phyloP scores from a whole-genome alignment of 306 rosid species.

The Carpinus viminea region DNA sequence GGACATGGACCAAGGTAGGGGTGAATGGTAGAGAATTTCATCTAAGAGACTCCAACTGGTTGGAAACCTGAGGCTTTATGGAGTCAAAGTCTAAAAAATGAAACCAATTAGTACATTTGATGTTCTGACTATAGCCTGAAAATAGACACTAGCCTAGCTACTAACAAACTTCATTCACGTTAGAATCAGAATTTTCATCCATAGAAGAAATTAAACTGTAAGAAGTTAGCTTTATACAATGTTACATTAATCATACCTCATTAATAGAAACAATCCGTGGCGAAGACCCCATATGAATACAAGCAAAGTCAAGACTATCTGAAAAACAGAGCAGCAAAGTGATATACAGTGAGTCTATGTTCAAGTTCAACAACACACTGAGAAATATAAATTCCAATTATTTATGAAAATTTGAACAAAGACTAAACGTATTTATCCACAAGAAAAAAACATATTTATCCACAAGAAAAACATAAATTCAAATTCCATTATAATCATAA shows the following conservation, averaged over 20 bases:
- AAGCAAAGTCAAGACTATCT: conserved; percentile 70
- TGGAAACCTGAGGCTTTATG: neutral
- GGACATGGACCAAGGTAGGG: neutral
- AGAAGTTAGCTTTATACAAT: neutral
- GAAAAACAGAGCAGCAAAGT: conserved; percentile 30
- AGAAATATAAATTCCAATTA: neutral
- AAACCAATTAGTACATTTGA: too few species aligned
- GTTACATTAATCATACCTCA: conserved; percentile 46
- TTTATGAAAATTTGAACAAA: neutral
- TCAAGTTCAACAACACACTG: too few species aligned
- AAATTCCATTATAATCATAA: neutral
- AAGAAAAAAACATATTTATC: neutral
- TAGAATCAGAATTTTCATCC: too few species aligned
- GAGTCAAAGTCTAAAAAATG: neutral
- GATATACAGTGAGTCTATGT: too few species aligned
- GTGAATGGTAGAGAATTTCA: neutral
- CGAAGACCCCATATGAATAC: conserved; percentile 93
- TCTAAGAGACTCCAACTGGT: neutral
- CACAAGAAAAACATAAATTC: neutral
- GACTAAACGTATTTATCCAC: neutral
- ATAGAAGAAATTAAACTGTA: neutral
- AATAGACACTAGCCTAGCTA: too few species aligned
- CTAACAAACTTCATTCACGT: too few species aligned
- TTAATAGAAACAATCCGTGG: conserved; percentile 64
- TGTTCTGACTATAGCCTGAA: neutral